A percentile compares a stretch with the other conserved stretches of the same genome.
phyloP scores from a whole-genome alignment of 1,139 yeast genomes.

The Zygoascus sp. region DNA sequence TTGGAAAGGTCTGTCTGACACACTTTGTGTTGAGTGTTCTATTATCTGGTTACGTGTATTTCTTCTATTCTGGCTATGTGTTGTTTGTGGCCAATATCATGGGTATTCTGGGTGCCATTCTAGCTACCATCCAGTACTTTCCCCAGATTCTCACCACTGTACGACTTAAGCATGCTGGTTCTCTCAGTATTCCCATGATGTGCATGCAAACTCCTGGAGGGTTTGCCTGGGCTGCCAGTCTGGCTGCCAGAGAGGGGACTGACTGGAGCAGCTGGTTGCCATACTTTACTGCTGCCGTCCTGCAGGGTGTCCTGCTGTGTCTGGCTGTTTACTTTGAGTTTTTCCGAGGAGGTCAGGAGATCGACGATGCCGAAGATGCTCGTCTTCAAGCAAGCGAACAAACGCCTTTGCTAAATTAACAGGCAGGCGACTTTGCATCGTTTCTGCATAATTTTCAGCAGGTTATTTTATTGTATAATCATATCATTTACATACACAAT shows the following conservation, averaged over 20 bases:
- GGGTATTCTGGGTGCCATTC: constrained; percentile 52
- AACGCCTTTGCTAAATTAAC: not conserved
- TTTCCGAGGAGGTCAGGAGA: not conserved
- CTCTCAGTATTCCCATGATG: constrained; percentile 79
- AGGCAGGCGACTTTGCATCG: too few species aligned
- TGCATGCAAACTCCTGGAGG: constrained; percentile 90
- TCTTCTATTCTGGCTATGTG: constrained; percentile 18
- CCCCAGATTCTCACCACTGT: constrained; percentile 78
- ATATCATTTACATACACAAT: not conserved
- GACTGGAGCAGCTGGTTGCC: constrained; percentile 89
- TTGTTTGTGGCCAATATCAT: constrained; percentile 49
- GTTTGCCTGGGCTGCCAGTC: constrained; percentile 64
- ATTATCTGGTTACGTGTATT: constrained; percentile 25
- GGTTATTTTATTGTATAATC: not conserved
- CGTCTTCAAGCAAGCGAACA: not conserved
- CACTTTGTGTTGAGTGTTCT: constrained; percentile 26
- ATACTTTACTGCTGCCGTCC: constrained; percentile 63
- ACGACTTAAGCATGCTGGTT: constrained; percentile 69
- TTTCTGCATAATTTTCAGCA: not conserved
- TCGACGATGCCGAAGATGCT: not conserved
- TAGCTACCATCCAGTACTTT: constrained; percentile 68
- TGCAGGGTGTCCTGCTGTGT: constrained; percentile 53
- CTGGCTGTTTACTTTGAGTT: constrained; percentile 49
- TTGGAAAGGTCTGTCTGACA: constrained; percentile 23
- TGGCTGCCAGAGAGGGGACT: constrained; percentile 68